Conservation (phyloP, 2,329 filamentous ascomycete species). For the Colletotrichum aenigma region DNA sequence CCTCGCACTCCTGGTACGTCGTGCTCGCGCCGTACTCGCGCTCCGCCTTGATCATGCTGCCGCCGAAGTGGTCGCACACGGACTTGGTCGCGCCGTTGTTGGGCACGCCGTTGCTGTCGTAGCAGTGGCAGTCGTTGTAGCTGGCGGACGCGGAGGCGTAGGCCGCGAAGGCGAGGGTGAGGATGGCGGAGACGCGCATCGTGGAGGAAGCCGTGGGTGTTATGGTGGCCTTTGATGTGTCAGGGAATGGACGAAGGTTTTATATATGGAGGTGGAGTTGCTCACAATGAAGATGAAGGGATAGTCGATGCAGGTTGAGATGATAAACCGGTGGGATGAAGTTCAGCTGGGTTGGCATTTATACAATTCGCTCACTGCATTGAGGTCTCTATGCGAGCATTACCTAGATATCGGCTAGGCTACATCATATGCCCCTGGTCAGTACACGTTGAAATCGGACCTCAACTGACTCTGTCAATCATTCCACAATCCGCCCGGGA, state of each 20-base stretch:
- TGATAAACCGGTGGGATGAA: not conserved
- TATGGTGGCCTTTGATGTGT: not conserved
- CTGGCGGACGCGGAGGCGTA: not conserved
- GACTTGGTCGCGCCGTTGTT: not conserved
- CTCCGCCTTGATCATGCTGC: not conserved
- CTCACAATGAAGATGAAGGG: not conserved
- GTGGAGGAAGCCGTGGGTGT: no score
- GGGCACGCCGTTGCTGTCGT: not conserved
- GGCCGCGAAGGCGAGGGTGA: not conserved
- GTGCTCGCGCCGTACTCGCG: not conserved
- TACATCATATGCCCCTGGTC: not conserved
- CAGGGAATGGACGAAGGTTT: not conserved
- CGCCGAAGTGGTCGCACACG: not conserved
- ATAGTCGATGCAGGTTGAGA: not conserved
- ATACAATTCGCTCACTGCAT: not conserved
- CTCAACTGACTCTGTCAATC: not conserved
- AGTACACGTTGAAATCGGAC: not conserved
- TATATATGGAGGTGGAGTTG: accelerated
- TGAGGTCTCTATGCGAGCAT: not conserved
- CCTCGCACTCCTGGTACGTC: not conserved
- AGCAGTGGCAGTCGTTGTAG: not conserved
- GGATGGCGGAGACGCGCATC: accelerated
- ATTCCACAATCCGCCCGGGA: not conserved
- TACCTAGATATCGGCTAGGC: not conserved
- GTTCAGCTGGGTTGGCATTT: not conserved